These are phyloP conservation scores for Leccinum colubrinum DNA, from an alignment of 1,284 basidiomycete genomes.

Conservation along the genomic window DNA sequence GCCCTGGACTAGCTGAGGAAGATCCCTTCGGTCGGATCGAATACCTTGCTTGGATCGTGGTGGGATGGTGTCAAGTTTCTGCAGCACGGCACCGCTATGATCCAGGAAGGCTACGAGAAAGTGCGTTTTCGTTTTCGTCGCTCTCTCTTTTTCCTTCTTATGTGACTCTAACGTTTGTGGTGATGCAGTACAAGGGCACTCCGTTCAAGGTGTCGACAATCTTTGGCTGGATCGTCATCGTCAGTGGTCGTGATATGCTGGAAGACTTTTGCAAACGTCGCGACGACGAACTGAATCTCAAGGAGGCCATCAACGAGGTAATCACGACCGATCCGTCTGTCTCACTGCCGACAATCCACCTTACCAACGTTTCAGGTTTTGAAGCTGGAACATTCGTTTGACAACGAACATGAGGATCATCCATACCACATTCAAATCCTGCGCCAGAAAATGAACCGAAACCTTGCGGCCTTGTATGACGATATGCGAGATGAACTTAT, in stretches of 20 bases:
- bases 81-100: not conserved
- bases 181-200: slow-evolving; percentile 18
- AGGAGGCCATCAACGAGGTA: slow-evolving; percentile 12
- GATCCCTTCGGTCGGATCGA: not conserved
- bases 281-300: slow-evolving; percentile 29
- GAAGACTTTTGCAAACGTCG: slow-evolving; percentile 42
- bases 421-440: slow-evolving; percentile 28
- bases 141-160: not conserved
- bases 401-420: slow-evolving; percentile 21
- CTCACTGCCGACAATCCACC: not conserved
- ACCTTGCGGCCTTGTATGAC: slow-evolving; percentile 23
- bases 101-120: not conserved
- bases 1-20: not conserved
- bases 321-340: not conserved
- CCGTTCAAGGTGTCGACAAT: slow-evolving; percentile 40
- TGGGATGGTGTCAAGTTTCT: not conserved
- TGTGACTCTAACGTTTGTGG: not conserved
- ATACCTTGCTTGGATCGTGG: not conserved
- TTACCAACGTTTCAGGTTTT: not conserved
- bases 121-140: not conserved
- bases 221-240: slow-evolving; percentile 41
- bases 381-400: slow-evolving; percentile 16
- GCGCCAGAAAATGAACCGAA: slow-evolving; percentile 32
- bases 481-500: slow-evolving; percentile 36
- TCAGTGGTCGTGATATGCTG: slow-evolving; percentile 34